Percentiles rank a stretch among this genome's conserved stretches.
These are phyloP conservation scores for Lathyrus aphaca DNA, from an alignment of 306 rosid species.

Conservation along the genomic window DNA sequence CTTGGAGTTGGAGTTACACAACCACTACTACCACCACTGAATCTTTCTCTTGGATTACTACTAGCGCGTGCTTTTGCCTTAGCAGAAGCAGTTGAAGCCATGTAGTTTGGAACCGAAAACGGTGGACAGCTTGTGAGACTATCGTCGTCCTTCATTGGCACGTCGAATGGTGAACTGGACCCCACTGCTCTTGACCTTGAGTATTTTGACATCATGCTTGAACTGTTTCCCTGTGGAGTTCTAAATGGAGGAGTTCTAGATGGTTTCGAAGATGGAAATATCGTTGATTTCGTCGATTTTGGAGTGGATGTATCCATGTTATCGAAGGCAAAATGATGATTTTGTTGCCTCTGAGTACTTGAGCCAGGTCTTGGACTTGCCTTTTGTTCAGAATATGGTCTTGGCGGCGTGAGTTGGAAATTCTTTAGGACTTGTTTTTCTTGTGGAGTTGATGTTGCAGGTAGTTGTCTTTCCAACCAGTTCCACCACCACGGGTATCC, in stretches of 20 bases:
- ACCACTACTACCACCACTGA: conserved; percentile 38
- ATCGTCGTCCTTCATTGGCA: conserved; percentile 71
- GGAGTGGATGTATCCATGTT: conserved; percentile 75
- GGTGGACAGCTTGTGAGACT: conserved; percentile 97
- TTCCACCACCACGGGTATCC: conserved; percentile 99
- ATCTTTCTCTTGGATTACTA: conserved; percentile 81
- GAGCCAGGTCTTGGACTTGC: conserved; percentile 67
- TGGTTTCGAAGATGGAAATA: conserved; percentile 49
- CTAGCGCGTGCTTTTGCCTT: conserved; percentile 69
- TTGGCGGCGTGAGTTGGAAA: conserved; percentile 76
- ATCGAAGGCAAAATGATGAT: conserved; percentile 53
- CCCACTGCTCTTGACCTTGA: conserved; percentile 58
- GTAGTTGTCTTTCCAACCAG: conserved; percentile 88
- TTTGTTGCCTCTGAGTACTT: conserved; percentile 52
- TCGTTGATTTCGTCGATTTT: conserved; percentile 75
- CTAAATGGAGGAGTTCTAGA: conserved; percentile 58
- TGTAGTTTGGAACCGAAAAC: conserved; percentile 87
- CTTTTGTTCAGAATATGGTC: conserved; percentile 70
- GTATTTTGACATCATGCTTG: conserved; percentile 50
- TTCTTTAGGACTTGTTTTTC: conserved; percentile 61
- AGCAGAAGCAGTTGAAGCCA: conserved; percentile 83
- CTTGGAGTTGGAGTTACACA: conserved; percentile 56
- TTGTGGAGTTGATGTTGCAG: conserved; percentile 56
- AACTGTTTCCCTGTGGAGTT: conserved; percentile 59
- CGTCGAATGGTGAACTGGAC: conserved; percentile 61